Conservation (phyloP, 306 rosid species). For the Phaseolus lunatus region DNA sequence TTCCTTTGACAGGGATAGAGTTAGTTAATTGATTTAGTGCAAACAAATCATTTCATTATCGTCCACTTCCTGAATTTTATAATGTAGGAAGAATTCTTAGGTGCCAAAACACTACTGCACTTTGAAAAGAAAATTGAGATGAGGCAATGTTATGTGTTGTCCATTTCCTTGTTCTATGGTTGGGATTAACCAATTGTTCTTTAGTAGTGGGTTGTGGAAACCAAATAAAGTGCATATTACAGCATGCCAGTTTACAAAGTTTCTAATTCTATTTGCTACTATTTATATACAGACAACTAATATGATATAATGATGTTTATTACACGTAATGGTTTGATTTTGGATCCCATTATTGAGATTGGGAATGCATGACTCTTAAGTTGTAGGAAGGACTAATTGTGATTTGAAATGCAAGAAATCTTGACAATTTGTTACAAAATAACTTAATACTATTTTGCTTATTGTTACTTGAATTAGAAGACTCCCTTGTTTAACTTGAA, state of each 20-base stretch:
- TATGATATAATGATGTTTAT: not conserved
- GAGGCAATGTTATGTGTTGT: not conserved
- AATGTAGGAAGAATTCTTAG: not conserved
- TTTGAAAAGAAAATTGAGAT: not conserved
- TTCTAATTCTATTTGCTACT: not conserved
- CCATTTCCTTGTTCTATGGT: no score
- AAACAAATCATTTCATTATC: not conserved
- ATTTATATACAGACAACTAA: not conserved
- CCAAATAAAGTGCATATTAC: not conserved
- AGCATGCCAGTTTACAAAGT: not conserved
- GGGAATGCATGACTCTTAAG: no score
- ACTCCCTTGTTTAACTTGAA: not conserved
- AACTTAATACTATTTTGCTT: not conserved
- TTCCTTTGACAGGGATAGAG: constrained; percentile 78
- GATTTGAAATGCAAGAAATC: no score
- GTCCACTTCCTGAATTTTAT: not conserved
- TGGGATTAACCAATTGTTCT: not conserved
- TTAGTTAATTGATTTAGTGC: constrained; percentile 62
- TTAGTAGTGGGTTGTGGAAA: not conserved
- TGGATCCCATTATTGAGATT: no score
- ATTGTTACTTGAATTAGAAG: not conserved
- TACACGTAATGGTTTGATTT: no score
- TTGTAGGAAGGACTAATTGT: no score
- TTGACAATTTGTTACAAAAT: no score
- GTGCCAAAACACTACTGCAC: constrained; percentile 7